Evolutionary conservation across 2,329 filamentous ascomycete genomes (phyloP).

Genomic region (Fusarium begoniae): DNA sequence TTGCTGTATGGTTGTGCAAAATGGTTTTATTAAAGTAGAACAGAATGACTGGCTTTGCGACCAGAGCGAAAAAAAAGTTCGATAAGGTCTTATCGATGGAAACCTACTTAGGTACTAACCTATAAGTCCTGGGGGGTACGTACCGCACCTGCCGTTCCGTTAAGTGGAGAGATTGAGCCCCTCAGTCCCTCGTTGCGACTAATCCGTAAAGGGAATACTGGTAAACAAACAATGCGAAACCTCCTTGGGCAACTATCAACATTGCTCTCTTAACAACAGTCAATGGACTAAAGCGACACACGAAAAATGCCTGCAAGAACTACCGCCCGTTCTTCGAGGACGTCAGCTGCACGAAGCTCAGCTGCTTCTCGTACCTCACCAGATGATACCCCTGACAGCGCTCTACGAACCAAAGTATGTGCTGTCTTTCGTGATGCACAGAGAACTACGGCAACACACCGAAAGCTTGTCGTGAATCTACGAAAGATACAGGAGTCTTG

Average conservation of each 20-base stretch:
- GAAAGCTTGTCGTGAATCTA: constrained; percentile 87
- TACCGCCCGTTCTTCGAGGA: constrained; percentile 57
- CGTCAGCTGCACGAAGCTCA: constrained; percentile 56
- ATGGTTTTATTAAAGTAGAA: not conserved
- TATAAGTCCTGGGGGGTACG: not conserved
- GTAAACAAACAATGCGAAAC: constrained; percentile 42
- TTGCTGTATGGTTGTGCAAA: constrained; percentile 1
- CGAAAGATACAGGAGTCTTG: constrained; percentile 92
- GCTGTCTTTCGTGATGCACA: constrained; percentile 83
- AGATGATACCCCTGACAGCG: constrained; percentile 75
- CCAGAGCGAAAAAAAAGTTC: constrained; percentile 20
- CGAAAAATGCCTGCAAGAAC: constrained; percentile 60
- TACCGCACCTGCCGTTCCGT: not conserved
- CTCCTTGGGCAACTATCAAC: constrained; percentile 6
- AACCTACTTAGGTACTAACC: no score
- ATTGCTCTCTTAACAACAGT: not conserved
- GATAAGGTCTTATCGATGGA: constrained; percentile 23
- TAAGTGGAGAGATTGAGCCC: not conserved
- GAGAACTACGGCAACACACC: constrained; percentile 86
- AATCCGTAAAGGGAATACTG: constrained; percentile 46
- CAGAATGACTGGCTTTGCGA: constrained; percentile 11
- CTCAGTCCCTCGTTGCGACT: constrained; percentile 26
- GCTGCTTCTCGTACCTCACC: constrained; percentile 63
- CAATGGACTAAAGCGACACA: constrained; percentile 8
- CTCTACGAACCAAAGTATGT: constrained; percentile 78